phyloP scores from a whole-genome alignment of 768 basidiomycete genomes.

The Auriscalpium vulgare region DNA sequence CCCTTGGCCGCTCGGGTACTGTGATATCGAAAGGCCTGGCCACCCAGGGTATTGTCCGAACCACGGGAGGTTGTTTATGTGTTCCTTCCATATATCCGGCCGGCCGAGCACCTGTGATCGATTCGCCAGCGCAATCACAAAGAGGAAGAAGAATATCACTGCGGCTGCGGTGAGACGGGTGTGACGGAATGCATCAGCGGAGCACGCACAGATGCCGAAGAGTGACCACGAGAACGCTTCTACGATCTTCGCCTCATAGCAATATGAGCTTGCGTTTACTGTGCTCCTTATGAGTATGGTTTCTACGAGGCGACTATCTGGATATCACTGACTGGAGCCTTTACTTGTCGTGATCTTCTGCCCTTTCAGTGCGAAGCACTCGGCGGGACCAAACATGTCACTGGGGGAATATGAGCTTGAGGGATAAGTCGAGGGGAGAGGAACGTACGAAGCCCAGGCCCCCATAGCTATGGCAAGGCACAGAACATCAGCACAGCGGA shows the following conservation, averaged over 20 bases:
- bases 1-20: too few relatives aligned
- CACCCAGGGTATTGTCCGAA: conserved; percentile 66
- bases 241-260: conserved; percentile 74
- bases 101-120: conserved; percentile 49
- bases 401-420: conserved; percentile 25
- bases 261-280: conserved; percentile 53
- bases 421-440: neutral
- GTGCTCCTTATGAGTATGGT: conserved; percentile 5
- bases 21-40: too few relatives aligned
- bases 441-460: conserved; percentile 35
- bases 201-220: conserved; percentile 42
- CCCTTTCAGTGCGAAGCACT: conserved; percentile 46
- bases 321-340: conserved; percentile 40
- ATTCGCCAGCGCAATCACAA: conserved; percentile 42
- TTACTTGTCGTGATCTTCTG: conserved; percentile 38
- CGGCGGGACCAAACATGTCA: conserved; percentile 58
- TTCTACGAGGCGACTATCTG: neutral
- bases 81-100: conserved; percentile 48
- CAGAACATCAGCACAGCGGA: neutral
- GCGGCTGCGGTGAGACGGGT: neutral
- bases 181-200: neutral
- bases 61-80: conserved; percentile 63
- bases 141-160: conserved; percentile 40
- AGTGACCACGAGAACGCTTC: conserved; percentile 74
- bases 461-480: conserved; percentile 46